Conservation (phyloP, 805 yeast species). For the Gaillardinia entomophila region DNA sequence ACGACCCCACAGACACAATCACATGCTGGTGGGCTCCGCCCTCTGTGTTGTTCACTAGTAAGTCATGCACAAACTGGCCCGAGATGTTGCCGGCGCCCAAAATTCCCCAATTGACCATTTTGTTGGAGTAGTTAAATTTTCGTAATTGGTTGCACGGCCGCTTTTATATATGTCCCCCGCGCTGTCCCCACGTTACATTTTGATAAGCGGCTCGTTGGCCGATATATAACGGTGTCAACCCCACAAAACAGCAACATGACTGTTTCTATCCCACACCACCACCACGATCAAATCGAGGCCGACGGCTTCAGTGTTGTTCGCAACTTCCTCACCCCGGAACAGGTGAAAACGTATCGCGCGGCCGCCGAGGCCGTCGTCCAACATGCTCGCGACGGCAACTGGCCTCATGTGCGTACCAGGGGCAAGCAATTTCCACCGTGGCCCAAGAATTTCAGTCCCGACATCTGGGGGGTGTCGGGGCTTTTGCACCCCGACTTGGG, state of each 20-base stretch:
- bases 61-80: conserved; percentile 37
- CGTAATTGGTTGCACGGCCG: no score
- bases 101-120: conserved; percentile 46
- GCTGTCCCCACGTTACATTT: no score
- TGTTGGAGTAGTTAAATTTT: no score
- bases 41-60: conserved; percentile 17
- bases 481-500: conserved; percentile 42
- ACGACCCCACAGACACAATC: conserved; percentile 35
- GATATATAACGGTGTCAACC: no score
- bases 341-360: conserved; percentile 27
- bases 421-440: conserved; percentile 57
- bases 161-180: no score
- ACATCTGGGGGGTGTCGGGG: conserved; percentile 49
- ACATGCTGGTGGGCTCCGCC: conserved; percentile 23
- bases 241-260: conserved; percentile 4
- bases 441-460: conserved; percentile 45
- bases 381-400: conserved; percentile 41
- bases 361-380: conserved; percentile 35
- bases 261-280: conserved; percentile 11
- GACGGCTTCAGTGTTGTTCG: conserved; percentile 35
- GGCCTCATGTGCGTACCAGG: conserved; percentile 44
- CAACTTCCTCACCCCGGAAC: conserved; percentile 34
- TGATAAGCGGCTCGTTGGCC: no score
- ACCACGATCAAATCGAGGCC: conserved; percentile 31
- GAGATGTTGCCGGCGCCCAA: conserved; percentile 47